phyloP scores from a whole-genome alignment of 768 basidiomycete genomes.

The Mycena albidolilacea region DNA sequence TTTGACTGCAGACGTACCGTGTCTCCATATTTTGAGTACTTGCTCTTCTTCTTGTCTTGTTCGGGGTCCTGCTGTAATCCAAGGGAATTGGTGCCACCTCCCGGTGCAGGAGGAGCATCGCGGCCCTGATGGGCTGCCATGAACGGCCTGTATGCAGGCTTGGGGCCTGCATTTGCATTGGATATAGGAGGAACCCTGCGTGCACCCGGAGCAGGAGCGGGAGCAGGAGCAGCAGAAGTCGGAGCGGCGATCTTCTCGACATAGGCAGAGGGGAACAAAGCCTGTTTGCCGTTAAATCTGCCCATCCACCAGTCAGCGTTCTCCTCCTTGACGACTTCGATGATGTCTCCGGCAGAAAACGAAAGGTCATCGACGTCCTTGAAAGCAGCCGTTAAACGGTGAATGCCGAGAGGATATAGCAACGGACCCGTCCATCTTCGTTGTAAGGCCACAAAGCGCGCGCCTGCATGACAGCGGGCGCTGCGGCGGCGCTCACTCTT shows the following conservation, averaged over 20 bases:
- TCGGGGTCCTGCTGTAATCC: constrained; percentile 61
- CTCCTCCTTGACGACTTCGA: constrained; percentile 85
- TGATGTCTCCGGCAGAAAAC: constrained; percentile 81
- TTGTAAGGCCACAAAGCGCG: constrained; percentile 80
- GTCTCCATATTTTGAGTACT: constrained; percentile 69
- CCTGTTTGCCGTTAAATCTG: constrained; percentile 62
- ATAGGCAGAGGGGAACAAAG: constrained; percentile 84
- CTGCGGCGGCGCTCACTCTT: constrained; percentile 31
- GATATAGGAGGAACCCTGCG: constrained; percentile 43
- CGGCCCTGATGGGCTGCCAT: constrained; percentile 60
- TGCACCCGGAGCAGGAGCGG: constrained; percentile 33
- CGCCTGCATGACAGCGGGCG: constrained; percentile 55
- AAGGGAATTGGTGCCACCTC: constrained; percentile 54
- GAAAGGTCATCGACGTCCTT: constrained; percentile 87
- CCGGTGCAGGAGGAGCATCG: constrained; percentile 55
- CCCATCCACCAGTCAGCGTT: constrained; percentile 94
- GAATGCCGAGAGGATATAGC: constrained; percentile 10
- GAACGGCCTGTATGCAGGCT: constrained; percentile 58
- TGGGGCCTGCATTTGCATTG: constrained; percentile 44
- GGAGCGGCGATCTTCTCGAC: constrained; percentile 67
- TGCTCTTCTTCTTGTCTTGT: constrained; percentile 69
- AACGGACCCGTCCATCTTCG: constrained; percentile 65
- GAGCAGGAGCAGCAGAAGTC: constrained; percentile 24
- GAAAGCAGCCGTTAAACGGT: constrained; percentile 10
- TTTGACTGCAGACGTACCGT: constrained; percentile 58